phyloP scores from a whole-genome alignment of 2,329 filamentous ascomycete genomes.

The Akanthomyces muscarius region DNA sequence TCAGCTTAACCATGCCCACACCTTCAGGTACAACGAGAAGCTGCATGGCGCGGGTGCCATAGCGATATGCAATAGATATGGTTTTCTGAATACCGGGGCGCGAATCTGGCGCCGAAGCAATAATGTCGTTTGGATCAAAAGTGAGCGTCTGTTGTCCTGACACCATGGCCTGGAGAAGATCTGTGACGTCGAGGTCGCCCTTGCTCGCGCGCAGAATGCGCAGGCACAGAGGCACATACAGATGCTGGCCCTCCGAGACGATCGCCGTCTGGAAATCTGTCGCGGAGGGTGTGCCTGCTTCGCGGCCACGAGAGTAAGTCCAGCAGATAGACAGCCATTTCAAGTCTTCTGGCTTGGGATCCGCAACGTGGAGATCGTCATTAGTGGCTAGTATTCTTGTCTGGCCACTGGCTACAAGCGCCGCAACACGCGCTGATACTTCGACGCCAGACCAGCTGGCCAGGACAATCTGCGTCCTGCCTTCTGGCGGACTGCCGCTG shows the following conservation, averaged over 20 bases:
- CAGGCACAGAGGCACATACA: neutral
- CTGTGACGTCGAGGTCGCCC: neutral
- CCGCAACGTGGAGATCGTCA: neutral
- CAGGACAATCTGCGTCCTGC: neutral
- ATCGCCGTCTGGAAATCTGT: neutral
- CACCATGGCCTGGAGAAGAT: neutral
- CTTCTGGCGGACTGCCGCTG: neutral
- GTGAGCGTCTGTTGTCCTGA: neutral
- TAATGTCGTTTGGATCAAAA: neutral
- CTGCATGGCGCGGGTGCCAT: neutral
- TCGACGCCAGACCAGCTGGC: neutral
- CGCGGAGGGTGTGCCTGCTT: neutral
- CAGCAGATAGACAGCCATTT: neutral
- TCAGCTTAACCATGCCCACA: neutral
- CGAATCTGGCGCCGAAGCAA: neutral
- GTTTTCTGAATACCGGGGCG: neutral
- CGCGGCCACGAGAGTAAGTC: neutral
- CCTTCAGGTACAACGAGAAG: neutral
- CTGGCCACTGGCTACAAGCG: neutral
- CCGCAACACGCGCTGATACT: neutral
- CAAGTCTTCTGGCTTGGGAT: neutral
- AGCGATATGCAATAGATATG: neutral
- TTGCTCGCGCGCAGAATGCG: neutral
- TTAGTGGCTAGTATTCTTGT: neutral
- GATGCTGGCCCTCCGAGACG: neutral